Conservation (phyloP, 78 protist species). For the Pelomyxa schiedti region DNA sequence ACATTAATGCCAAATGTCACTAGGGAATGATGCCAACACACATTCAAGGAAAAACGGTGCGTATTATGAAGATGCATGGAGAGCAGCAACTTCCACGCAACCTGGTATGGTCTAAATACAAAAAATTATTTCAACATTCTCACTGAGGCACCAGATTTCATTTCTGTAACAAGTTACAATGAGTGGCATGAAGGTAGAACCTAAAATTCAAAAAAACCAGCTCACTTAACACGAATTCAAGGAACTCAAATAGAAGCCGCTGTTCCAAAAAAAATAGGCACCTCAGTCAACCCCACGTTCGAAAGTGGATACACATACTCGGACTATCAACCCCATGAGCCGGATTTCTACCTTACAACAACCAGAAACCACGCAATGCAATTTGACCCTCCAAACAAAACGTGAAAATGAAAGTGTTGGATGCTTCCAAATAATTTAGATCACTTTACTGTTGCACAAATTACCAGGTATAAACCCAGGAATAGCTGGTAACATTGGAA, state of each 20-base stretch:
- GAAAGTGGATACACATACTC: background rate
- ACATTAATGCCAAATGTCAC: background rate
- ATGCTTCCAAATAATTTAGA: too few relatives aligned
- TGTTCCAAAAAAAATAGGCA: background rate
- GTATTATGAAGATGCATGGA: background rate
- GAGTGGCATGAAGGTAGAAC: constrained; percentile 53
- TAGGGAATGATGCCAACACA: background rate
- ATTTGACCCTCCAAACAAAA: too few relatives aligned
- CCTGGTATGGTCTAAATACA: background rate
- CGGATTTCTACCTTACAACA: background rate
- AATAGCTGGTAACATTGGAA: too few relatives aligned
- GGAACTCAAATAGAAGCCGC: background rate
- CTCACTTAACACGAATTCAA: too few relatives aligned
- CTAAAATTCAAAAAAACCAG: too few relatives aligned
- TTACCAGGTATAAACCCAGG: too few relatives aligned
- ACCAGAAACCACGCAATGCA: background rate
- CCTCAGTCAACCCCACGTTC: background rate
- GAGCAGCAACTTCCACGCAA: background rate
- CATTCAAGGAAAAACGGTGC: background rate
- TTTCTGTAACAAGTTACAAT: constrained; percentile 11
- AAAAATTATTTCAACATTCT: background rate
- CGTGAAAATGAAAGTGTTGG: too few relatives aligned
- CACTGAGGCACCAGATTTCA: background rate
- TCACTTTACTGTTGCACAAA: too few relatives aligned
- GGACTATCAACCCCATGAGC: background rate